Evolutionary conservation across 495 filamentous ascomycete species (phyloP).

Genomic region (Trichocladium uniseriatum): DNA sequence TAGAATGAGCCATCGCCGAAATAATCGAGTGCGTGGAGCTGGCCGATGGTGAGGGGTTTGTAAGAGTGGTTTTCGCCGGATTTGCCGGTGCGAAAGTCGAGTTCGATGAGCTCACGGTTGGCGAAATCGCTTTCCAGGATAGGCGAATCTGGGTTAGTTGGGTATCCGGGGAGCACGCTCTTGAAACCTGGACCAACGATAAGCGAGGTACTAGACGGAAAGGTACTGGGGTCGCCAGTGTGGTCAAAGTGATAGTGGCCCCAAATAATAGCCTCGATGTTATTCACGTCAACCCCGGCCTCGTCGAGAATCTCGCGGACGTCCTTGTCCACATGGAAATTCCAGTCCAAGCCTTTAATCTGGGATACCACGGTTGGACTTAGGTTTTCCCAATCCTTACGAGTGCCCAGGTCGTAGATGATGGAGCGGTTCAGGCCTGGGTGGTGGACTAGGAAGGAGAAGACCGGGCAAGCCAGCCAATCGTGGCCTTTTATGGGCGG

Average conservation of each 20-base stretch:
- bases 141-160: constrained; percentile 30
- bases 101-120: constrained; percentile 33
- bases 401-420: constrained; percentile 51
- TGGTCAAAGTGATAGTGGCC: constrained; percentile 56
- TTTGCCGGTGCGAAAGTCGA: constrained; percentile 33
- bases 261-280: constrained; percentile 51
- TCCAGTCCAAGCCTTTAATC: constrained; percentile 12
- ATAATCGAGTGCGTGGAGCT: constrained; percentile 48
- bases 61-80: neutral
- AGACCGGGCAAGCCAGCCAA: constrained; percentile 35
- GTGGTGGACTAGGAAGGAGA: constrained; percentile 49
- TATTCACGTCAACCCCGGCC: constrained; percentile 32
- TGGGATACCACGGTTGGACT: constrained; percentile 27
- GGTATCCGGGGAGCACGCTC: constrained; percentile 41
- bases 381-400: constrained; percentile 41
- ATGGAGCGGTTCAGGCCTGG: constrained; percentile 32
- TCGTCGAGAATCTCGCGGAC: constrained; percentile 46
- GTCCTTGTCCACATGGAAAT: constrained; percentile 36
- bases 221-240: constrained; percentile 44
- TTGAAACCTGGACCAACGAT: constrained; percentile 52
- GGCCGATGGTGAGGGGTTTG: constrained; percentile 34
- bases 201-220: constrained; percentile 41
- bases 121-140: constrained; percentile 40
- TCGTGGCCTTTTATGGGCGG: constrained; percentile 37
- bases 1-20: constrained; percentile 53